phyloP scores from a whole-genome alignment of 75 land plant genomes.

The Gnetum montanum region DNA sequence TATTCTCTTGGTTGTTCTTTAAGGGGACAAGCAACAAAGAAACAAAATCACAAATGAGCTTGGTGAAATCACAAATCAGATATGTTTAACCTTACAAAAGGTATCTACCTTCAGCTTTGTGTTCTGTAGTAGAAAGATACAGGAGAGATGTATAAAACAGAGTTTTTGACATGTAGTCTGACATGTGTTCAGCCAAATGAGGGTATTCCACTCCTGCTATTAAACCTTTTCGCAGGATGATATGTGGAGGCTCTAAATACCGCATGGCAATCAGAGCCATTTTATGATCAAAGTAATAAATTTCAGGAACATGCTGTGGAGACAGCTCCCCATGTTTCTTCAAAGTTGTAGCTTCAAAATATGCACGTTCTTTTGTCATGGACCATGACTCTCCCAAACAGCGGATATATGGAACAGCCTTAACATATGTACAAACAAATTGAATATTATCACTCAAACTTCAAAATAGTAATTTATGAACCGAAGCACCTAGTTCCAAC shows the following conservation, averaged over 20 bases:
- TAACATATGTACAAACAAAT: too few species aligned
- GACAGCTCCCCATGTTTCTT: constrained; percentile 56
- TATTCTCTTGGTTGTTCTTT: too few species aligned
- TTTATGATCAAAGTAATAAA: constrained; percentile 77
- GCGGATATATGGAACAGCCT: constrained; percentile 92
- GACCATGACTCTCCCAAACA: constrained; percentile 89
- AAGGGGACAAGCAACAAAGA: too few species aligned
- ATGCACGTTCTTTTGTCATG: constrained; percentile 84
- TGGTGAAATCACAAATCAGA: too few species aligned
- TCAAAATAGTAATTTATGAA: too few species aligned
- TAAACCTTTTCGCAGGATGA: constrained; percentile 78
- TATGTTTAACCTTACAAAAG: too few species aligned
- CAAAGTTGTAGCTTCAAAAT: constrained; percentile 68
- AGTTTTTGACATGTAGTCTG: constrained; percentile 82
- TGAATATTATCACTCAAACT: too few species aligned
- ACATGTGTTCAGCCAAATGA: constrained; percentile 80
- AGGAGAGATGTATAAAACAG: constrained; percentile 81
- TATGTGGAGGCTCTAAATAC: constrained; percentile 93
- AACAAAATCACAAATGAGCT: too few species aligned
- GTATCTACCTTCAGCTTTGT: constrained; percentile 65
- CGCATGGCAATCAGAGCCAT: constrained; percentile 79
- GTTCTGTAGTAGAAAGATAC: constrained; percentile 55
- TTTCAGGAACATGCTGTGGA: constrained; percentile 73
- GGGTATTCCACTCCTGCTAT: constrained; percentile 84
- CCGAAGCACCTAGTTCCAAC: too few species aligned